phyloP scores from a whole-genome alignment of 345 rosid species.

The Acer negundo region DNA sequence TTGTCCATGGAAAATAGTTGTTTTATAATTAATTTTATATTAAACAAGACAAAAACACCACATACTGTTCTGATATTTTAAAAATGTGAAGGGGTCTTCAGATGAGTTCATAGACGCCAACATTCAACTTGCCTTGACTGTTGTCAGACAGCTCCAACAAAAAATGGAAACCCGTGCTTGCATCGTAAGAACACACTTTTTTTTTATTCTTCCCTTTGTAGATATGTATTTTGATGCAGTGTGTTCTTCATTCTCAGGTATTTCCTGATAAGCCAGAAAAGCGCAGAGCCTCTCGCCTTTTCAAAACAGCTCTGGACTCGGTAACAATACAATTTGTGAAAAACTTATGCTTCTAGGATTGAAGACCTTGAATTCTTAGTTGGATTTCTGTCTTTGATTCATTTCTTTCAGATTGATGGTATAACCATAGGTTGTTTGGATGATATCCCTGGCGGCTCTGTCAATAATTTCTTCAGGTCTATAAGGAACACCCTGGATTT shows the following conservation, averaged over 20 bases:
- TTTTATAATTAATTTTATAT: not conserved
- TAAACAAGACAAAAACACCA: conserved; percentile 6
- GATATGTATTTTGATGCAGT: conserved; percentile 5
- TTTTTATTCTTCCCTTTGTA: conserved; percentile 16
- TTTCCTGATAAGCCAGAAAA: conserved; percentile 91
- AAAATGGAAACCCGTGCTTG: conserved; percentile 74
- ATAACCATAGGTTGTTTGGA: conserved; percentile 76
- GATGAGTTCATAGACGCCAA: conserved; percentile 96
- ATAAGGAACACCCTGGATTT: conserved; percentile 86
- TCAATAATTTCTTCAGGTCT: conserved; percentile 79
- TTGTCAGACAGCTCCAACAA: conserved; percentile 75
- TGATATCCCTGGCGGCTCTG: conserved; percentile 68
- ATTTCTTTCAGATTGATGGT: conserved; percentile 70
- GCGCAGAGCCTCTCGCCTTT: conserved; percentile 75
- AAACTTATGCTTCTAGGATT: not conserved
- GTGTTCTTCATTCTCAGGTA: conserved; percentile 50
- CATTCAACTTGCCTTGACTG: conserved; percentile 79
- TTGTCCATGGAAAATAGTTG: too few relatives aligned
- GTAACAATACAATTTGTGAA: conserved; percentile 35
- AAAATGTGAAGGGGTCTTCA: conserved; percentile 86
- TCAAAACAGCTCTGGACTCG: conserved; percentile 77
- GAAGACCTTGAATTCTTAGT: conserved; percentile 11
- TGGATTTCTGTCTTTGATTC: conserved; percentile 28
- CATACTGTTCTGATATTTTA: conserved; percentile 35
- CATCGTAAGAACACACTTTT: conserved; percentile 53